Percentiles rank a stretch among this genome's conserved stretches.
Evolutionary conservation across 345 rosid species (phyloP).

Genomic region (Sonneratia caseolaris): DNA sequence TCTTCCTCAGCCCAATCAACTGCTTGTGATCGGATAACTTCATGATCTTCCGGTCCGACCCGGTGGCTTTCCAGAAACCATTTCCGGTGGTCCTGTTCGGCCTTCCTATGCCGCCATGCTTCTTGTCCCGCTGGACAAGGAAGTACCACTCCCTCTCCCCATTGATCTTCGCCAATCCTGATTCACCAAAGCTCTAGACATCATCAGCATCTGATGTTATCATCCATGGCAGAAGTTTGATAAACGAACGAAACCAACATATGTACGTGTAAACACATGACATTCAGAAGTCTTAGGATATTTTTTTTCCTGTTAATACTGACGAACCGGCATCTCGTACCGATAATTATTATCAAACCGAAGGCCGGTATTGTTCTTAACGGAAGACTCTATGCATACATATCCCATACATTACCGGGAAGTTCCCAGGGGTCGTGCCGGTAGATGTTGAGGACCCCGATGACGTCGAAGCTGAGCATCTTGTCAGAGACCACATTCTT

Average conservation of each 20-base stretch:
- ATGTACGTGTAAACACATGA: no score
- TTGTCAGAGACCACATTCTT: conserved; percentile 53
- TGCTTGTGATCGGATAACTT: conserved; percentile 60
- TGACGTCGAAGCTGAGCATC: conserved; percentile 34
- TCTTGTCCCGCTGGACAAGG: conserved; percentile 83
- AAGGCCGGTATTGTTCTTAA: not conserved
- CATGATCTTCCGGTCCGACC: conserved; percentile 32
- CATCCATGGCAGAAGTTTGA: not conserved
- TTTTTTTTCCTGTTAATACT: no score
- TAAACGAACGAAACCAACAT: not conserved
- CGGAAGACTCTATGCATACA: not conserved
- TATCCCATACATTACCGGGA: conserved; percentile 38
- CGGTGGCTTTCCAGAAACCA: no score
- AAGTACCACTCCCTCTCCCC: conserved; percentile 97
- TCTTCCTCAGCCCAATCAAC: conserved; percentile 68
- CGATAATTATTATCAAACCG: no score
- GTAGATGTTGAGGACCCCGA: conserved; percentile 63
- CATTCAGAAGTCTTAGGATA: no score
- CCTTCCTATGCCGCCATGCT: conserved; percentile 73
- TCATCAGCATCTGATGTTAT: not conserved
- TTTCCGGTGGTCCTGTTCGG: conserved; percentile 9
- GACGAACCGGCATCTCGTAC: no score
- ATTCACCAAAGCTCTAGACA: not conserved
- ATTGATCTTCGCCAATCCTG: conserved; percentile 52
- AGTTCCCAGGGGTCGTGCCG: conserved; percentile 72